Percentiles rank a stretch among this genome's conserved stretches.
Evolutionary conservation across 108 stramenopile genomes (phyloP).

Genomic region (Cyclostephanos invisitatus): DNA sequence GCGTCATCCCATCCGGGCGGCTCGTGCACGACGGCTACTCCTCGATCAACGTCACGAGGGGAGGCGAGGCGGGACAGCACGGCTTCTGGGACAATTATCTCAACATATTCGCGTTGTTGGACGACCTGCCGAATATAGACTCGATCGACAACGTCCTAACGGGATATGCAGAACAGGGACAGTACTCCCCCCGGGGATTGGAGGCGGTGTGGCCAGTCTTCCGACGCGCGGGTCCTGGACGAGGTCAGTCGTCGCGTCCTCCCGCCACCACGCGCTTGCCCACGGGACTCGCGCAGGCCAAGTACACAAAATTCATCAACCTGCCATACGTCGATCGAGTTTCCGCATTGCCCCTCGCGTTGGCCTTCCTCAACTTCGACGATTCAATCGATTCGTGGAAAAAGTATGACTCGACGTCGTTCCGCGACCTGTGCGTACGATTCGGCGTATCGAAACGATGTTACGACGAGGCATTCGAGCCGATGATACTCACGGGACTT

Average conservation of each 20-base stretch:
- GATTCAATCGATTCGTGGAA: constrained; percentile 66
- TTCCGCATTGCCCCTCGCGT: constrained; percentile 66
- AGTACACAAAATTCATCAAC: constrained; percentile 62
- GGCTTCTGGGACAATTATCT: constrained; percentile 83
- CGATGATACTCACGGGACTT: constrained; percentile 80
- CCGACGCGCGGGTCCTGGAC: constrained; percentile 18
- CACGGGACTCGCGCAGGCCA: constrained; percentile 71
- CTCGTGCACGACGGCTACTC: constrained; percentile 77
- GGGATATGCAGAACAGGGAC: constrained; percentile 75
- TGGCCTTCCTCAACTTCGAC: constrained; percentile 79
- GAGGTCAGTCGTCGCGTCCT: too few relatives aligned
- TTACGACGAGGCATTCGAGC: constrained; percentile 83
- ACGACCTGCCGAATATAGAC: constrained; percentile 25
- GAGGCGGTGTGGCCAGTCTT: constrained; percentile 82
- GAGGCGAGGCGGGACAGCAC: constrained; percentile 80
- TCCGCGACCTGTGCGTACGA: constrained; percentile 71
- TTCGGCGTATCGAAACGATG: constrained; percentile 65
- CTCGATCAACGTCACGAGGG: constrained; percentile 46
- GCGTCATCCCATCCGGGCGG: constrained; percentile 73
- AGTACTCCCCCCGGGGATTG: constrained; percentile 65
- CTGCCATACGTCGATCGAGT: constrained; percentile 54
- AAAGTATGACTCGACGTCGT: constrained; percentile 68
- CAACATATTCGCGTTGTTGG: constrained; percentile 69
- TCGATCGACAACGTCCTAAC: constrained; percentile 51
- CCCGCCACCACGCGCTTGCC: constrained; percentile 37